A percentile compares a stretch with the other conserved stretches of the same genome.
Conservation (phyloP, 176 grass and related monocot species). For the Poa annua region DNA sequence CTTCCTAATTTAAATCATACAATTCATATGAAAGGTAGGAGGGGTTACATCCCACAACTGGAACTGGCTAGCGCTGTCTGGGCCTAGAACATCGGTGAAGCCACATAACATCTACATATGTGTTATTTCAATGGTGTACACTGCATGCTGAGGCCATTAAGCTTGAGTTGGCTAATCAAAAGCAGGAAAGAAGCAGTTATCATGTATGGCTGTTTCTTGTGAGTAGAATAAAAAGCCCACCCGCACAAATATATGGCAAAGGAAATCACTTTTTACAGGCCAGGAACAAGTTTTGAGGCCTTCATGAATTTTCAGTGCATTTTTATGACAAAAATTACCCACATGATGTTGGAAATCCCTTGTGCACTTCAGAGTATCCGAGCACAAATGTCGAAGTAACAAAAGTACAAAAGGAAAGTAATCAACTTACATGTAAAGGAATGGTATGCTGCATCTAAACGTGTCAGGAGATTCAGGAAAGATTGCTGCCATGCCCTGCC, state of each 20-base stretch:
- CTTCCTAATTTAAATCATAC: constrained; percentile 9
- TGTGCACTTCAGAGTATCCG: constrained; percentile 22
- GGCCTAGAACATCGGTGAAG: not conserved
- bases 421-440: constrained; percentile 82
- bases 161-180: not conserved
- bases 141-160: not conserved
- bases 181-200: constrained; percentile 2
- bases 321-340: constrained; percentile 6
- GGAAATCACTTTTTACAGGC: constrained; percentile 11
- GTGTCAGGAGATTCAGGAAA: constrained; percentile 74
- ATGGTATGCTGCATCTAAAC: constrained; percentile 74
- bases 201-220: constrained; percentile 18
- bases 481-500: constrained; percentile 80
- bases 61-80: not conserved
- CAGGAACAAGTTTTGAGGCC: constrained; percentile 8
- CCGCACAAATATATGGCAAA: constrained; percentile 24
- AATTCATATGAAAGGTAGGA: not conserved
- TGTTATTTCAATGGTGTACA: constrained; percentile 6
- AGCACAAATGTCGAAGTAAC: constrained; percentile 31
- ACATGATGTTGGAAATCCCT: constrained; percentile 9
- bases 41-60: constrained; percentile 5
- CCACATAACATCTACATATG: constrained; percentile 11
- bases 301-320: constrained; percentile 29
- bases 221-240: constrained; percentile 12
- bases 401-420: constrained; percentile 32